A percentile compares a stretch with the other conserved stretches of the same genome.
Conservation (phyloP, 257 asterid genomes). For the Cordia subcordata region DNA sequence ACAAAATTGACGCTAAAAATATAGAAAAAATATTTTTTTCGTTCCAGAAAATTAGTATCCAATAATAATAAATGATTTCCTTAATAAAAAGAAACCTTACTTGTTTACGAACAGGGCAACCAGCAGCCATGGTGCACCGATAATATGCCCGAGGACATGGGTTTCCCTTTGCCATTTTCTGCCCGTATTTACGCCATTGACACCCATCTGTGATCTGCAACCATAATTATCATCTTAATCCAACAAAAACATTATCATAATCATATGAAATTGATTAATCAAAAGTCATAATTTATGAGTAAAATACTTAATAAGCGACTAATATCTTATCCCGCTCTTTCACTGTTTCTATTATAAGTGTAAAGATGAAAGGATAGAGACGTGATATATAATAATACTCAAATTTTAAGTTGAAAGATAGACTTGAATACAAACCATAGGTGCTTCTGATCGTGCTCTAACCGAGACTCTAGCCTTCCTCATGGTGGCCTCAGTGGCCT, state of each 20-base stretch:
- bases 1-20: too few relatives aligned
- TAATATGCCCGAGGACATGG: slow-evolving; percentile 98
- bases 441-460: slow-evolving; percentile 86
- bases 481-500: slow-evolving; percentile 90
- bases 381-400: too few relatives aligned
- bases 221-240: background rate
- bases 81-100: slow-evolving; percentile 29
- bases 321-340: too few relatives aligned
- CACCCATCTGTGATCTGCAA: slow-evolving; percentile 86
- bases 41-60: background rate
- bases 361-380: too few relatives aligned
- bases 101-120: slow-evolving; percentile 96
- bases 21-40: too few relatives aligned
- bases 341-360: too few relatives aligned
- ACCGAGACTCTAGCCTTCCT: slow-evolving; percentile 97
- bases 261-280: background rate
- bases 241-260: background rate
- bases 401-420: too few relatives aligned
- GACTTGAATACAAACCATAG: slow-evolving; percentile 69
- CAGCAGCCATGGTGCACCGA: slow-evolving; percentile 95
- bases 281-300: background rate
- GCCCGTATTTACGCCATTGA: slow-evolving; percentile 98
- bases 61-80: background rate
- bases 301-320: too few relatives aligned
- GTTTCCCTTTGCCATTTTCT: slow-evolving; percentile 94